A percentile compares a stretch with the other conserved stretches of the same genome.
Evolutionary conservation across 2,329 filamentous ascomycete species (phyloP).

Genomic region (Thielaviopsis ethacetica): DNA sequence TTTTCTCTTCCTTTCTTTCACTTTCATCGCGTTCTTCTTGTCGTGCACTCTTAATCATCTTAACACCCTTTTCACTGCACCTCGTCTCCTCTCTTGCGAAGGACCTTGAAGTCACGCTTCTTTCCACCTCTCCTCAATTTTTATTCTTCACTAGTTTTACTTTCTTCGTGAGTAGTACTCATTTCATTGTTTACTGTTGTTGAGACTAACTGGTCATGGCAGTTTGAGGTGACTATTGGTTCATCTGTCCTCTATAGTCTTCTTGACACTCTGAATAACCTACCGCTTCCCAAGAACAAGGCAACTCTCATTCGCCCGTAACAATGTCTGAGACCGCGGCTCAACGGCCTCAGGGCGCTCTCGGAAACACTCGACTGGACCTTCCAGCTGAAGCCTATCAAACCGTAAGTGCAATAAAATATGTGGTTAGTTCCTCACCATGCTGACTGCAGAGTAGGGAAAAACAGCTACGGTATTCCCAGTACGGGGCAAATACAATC

Average conservation of each 20-base stretch:
- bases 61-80: background rate
- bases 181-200: background rate
- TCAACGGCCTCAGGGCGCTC: constrained; percentile 16
- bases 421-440: background rate
- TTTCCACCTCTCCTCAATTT: background rate
- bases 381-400: constrained; percentile 41
- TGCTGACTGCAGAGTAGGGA: background rate
- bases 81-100: background rate
- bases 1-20: background rate
- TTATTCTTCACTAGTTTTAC: background rate
- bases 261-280: background rate
- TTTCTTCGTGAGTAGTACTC: background rate
- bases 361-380: constrained; percentile 34
- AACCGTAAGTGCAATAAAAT: constrained; percentile 19
- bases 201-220: no score
- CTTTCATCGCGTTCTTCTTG: background rate
- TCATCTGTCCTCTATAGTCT: background rate
- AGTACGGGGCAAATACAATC: background rate
- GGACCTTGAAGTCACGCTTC: background rate
- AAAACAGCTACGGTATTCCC: background rate
- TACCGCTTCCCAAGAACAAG: background rate
- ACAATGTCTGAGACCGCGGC: constrained; percentile 19
- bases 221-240: no score
- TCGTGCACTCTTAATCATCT: background rate
- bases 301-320: constrained; percentile 4